Evolutionary conservation across 768 basidiomycete genomes (phyloP), one percentile per base, ranked within the genome.

Genomic region (Xerocomellus amylosporus): DNA sequence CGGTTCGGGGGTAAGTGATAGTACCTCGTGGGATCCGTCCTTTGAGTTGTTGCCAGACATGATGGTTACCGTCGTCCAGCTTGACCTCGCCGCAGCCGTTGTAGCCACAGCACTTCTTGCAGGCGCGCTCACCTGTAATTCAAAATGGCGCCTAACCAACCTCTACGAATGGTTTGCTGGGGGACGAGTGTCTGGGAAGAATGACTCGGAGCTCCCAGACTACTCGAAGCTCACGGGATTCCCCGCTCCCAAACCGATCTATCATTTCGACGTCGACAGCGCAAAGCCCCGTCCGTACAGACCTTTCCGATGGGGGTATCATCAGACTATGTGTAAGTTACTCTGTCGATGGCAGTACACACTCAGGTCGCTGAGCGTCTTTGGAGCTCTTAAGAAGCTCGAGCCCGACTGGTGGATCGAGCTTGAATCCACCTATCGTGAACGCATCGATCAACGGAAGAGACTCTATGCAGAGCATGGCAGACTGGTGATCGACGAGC

Each of bases 381-480:
- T 13, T 46, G 43, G 46, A 71, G 81, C 79, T 30, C 59, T 82
- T 24, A 74, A 74, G 65, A 72, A 67, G 41, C 69, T 82, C 58
- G 80, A 82, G 46, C 75, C 77, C 5, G 79, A 82, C 56, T 81
- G 75, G 66, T 82, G 79, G 79, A 65, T 83, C n/a, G 81, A 83
- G 53, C 72, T 83, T 15, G 80, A 82, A 56, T 78, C 77, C 6
- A 78, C 79, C 0, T 82, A 82, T 61, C 65, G 67, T 0, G 67
- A 72, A 43, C 73, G 78, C 33, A 71, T 82, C 33, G 57, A 64
- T 2, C 75, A 81, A 40, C 71, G 80, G 34, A 73, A 72, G 54
- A 56, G 64, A 26, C 68, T 81, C 9, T 73, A 77, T 51, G 56
- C 60, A 4, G 36, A 67, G 22, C 73, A 77, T 52, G 77, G 77